These are phyloP conservation scores for Aspergillus terreus DNA, from an alignment of 2,329 filamentous ascomycete species.

Conservation along the genomic window DNA sequence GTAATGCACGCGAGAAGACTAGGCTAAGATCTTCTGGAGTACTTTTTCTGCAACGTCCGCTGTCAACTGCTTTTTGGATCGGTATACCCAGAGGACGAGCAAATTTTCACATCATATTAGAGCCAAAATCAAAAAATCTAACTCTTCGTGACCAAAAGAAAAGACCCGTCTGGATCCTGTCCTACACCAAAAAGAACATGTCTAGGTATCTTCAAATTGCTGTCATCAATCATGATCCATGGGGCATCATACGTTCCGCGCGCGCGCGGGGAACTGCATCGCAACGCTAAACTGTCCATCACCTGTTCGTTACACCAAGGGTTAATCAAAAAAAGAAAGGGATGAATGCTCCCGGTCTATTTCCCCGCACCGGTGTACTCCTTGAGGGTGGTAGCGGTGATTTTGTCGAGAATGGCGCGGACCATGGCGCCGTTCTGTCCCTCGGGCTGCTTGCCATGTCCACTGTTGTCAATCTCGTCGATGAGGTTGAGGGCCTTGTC, in stretches of 20 bases:
- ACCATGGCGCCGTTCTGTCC: constrained; percentile 56
- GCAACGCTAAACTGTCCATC: not conserved
- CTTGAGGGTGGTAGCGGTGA: constrained; percentile 45
- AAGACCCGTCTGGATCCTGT: no score
- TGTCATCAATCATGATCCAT: not conserved
- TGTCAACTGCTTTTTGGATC: constrained; percentile 5
- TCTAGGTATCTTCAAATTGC: not conserved
- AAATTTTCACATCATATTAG: not conserved
- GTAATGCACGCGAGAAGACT: not conserved
- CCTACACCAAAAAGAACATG: not conserved
- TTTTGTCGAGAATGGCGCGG: constrained; percentile 65
- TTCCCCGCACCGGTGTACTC: constrained; percentile 12
- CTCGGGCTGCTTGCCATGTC: constrained; percentile 21
- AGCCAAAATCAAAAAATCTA: no score
- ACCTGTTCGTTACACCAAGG: not conserved
- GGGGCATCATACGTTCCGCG: not conserved
- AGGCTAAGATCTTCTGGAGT: not conserved
- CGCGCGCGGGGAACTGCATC: not conserved
- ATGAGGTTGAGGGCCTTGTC: constrained; percentile 61
- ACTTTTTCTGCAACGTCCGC: no score
- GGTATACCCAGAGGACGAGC: constrained; percentile 16
- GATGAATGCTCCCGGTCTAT: not conserved
- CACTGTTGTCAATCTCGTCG: constrained; percentile 57
- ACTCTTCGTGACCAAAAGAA: no score
- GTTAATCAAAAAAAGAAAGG: not conserved